Evolutionary conservation across 1,284 basidiomycete genomes (phyloP).

Genomic region (Sanghuangporus sanghuang): DNA sequence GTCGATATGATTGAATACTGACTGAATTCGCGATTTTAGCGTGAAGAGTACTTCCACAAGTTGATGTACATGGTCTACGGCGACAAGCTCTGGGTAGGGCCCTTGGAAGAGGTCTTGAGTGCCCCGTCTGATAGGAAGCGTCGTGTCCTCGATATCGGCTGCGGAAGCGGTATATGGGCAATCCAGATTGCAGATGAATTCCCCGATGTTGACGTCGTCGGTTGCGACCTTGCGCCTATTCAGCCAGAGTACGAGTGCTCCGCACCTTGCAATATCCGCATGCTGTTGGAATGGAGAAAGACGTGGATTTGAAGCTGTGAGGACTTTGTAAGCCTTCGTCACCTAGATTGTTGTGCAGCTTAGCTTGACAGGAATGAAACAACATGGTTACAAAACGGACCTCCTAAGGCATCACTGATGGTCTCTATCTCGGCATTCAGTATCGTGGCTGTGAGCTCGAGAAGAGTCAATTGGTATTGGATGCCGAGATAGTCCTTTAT

Average conservation of each 20-base stretch:
- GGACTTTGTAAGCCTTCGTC: constrained; percentile 68
- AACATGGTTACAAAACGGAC: constrained; percentile 32
- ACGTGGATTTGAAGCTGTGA: constrained; percentile 76
- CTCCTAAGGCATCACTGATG: constrained; percentile 58
- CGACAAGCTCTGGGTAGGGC: constrained; percentile 58
- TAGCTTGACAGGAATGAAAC: neutral
- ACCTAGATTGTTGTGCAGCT: constrained; percentile 35
- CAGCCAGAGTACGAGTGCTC: constrained; percentile 50
- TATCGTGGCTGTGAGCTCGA: constrained; percentile 47
- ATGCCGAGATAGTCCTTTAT: constrained; percentile 62
- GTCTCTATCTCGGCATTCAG: constrained; percentile 56
- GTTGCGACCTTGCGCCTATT: constrained; percentile 64
- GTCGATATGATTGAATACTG: neutral
- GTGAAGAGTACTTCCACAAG: constrained; percentile 55
- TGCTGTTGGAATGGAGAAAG: constrained; percentile 77
- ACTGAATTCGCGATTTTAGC: constrained; percentile 31
- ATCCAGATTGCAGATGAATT: constrained; percentile 68
- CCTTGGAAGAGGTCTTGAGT: constrained; percentile 46
- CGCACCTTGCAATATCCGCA: constrained; percentile 77
- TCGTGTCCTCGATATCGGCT: constrained; percentile 60
- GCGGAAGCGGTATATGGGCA: constrained; percentile 58
- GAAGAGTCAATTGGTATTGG: constrained; percentile 54
- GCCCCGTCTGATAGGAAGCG: constrained; percentile 27
- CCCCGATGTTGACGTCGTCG: constrained; percentile 57
- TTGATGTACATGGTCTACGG: constrained; percentile 60